A percentile compares a stretch with the other conserved stretches of the same genome.
Evolutionary conservation across 2,329 filamentous ascomycete species (phyloP).

Genomic region (Nigrograna mackinnonii): DNA sequence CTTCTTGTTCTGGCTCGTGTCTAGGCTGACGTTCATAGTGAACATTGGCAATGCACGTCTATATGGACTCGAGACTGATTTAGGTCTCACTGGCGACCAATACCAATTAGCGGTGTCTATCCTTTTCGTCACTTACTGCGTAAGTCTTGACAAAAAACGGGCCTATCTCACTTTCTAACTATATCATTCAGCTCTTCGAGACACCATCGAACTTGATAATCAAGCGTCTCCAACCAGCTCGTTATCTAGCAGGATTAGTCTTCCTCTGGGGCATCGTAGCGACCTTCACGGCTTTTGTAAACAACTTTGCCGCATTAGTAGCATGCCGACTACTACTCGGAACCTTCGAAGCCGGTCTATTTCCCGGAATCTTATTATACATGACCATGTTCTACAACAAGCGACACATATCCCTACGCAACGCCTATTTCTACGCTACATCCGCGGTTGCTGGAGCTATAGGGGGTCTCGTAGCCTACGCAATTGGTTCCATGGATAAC

Average conservation of each 20-base stretch:
- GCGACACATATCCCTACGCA: slow-evolving; percentile 2
- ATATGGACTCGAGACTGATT: slow-evolving; percentile 11
- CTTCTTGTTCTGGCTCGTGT: slow-evolving; percentile 2
- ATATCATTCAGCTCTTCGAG: slow-evolving; percentile 1
- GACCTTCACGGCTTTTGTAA: background rate
- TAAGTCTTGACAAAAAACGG: slow-evolving; percentile 3
- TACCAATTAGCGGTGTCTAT: slow-evolving; percentile 26
- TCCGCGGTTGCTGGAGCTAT: slow-evolving; percentile 11
- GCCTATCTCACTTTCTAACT: background rate
- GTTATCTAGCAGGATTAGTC: background rate
- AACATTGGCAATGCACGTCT: slow-evolving; percentile 15
- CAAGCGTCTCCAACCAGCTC: slow-evolving; percentile 2
- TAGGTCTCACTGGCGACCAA: slow-evolving; percentile 19
- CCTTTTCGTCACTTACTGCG: slow-evolving; percentile 17
- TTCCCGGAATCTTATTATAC: slow-evolving; percentile 1
- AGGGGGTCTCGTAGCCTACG: slow-evolving; percentile 28
- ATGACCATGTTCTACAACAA: slow-evolving; percentile 4
- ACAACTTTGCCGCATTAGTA: background rate
- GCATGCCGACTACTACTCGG: background rate
- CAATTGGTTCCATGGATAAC: slow-evolving; percentile 25
- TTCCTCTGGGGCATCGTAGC: slow-evolving; percentile 1
- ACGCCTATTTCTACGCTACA: slow-evolving; percentile 7
- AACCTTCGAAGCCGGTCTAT: background rate
- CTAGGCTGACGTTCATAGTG: background rate
- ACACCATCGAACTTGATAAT: slow-evolving; percentile 1